Evolutionary conservation across 2,329 filamentous ascomycete species (phyloP).

Genomic region (Sporothrix sp.): DNA sequence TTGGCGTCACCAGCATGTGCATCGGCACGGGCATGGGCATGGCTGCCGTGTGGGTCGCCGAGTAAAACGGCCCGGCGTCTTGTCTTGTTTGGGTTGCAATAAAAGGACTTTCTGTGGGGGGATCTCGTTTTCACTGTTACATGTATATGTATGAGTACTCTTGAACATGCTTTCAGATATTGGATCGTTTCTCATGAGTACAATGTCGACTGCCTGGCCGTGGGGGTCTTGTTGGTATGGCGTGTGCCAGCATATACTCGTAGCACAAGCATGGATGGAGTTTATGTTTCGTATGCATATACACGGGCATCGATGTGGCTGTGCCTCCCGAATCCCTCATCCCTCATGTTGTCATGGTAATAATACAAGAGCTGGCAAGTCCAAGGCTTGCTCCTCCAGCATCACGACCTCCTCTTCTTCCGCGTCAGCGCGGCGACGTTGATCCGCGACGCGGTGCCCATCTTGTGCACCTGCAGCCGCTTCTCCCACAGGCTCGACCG

Average conservation of each 20-base stretch:
- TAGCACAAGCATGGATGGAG: too few species aligned
- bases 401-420: background rate
- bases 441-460: conserved; percentile 65
- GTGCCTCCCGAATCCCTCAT: too few species aligned
- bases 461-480: conserved; percentile 67
- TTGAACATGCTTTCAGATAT: background rate
- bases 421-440: conserved; percentile 37
- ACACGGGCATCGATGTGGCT: background rate
- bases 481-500: conserved; percentile 76
- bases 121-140: background rate
- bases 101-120: background rate
- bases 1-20: conserved; percentile 94
- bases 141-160: background rate
- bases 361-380: background rate
- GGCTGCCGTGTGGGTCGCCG: conserved; percentile 91
- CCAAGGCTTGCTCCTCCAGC: too few species aligned
- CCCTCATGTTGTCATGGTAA: too few species aligned
- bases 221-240: too few species aligned
- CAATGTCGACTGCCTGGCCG: too few species aligned
- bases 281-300: too few species aligned
- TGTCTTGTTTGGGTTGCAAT: background rate
- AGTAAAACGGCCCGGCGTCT: conserved; percentile 42
- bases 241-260: too few species aligned
- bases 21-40: conserved; percentile 96
- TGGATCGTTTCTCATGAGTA: background rate